phyloP scores from a whole-genome alignment of 345 rosid genomes.

The Dipteronia dyeriana region DNA sequence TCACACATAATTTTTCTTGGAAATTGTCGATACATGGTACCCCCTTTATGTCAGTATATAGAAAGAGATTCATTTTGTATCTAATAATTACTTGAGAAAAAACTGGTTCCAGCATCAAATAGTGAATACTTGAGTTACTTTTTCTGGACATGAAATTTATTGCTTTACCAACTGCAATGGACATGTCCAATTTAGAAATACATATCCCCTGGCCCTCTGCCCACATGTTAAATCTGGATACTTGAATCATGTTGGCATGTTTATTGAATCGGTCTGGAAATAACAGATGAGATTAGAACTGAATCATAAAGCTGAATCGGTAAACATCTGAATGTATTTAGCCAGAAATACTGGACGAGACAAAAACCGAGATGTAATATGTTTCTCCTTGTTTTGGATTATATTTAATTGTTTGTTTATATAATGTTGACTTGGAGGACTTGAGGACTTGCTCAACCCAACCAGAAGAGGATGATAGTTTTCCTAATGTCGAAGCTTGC shows the following conservation, averaged over 20 bases:
- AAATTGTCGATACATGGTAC: background rate
- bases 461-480: background rate
- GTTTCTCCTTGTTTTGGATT: background rate
- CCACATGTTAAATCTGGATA: background rate
- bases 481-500: background rate
- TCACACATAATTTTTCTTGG: background rate
- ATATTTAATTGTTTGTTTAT: background rate
- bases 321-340: background rate
- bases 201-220: background rate
- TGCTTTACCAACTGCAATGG: background rate
- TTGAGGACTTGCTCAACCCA: background rate
- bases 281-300: background rate
- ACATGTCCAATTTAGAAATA: background rate
- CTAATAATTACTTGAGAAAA: background rate
- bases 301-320: background rate
- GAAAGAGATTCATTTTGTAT: constrained; percentile 3
- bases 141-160: background rate
- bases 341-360: background rate
- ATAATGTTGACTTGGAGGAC: background rate
- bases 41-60: background rate
- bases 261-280: background rate
- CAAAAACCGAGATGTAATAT: background rate
- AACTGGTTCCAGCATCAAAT: background rate
- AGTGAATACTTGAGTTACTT: background rate
- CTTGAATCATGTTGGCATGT: background rate